Percentiles rank a stretch among this genome's conserved stretches.
These are phyloP conservation scores for Phytophthora podocarpi DNA, from an alignment of 352 stramenopile species.

Conservation along the genomic window DNA sequence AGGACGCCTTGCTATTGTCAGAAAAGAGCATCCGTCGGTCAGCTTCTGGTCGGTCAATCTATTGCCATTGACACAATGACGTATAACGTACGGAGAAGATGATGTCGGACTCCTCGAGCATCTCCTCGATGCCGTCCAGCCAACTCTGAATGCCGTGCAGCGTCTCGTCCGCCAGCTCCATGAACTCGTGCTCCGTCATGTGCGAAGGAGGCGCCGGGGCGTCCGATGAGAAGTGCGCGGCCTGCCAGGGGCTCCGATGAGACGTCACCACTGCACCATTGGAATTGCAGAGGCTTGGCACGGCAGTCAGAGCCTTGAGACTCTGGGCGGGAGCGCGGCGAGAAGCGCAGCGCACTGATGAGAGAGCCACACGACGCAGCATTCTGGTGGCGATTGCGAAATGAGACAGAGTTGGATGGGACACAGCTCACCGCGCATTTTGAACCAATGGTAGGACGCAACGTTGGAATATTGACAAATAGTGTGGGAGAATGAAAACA, in stretches of 20 bases:
- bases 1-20: conserved; percentile 93
- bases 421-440: neutral
- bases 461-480: conserved; percentile 1
- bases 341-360: conserved; percentile 23
- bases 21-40: neutral
- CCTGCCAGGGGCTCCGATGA: neutral
- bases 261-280: neutral
- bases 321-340: neutral
- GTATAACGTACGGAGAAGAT: conserved; percentile 66
- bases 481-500: neutral
- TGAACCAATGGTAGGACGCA: conserved; percentile 6
- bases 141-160: conserved; percentile 78
- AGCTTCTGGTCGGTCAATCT: neutral
- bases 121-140: conserved; percentile 86
- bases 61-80: neutral
- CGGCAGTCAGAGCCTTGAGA: conserved; percentile 1
- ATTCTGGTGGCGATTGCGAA: conserved; percentile 26
- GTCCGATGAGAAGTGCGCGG: conserved; percentile 27
- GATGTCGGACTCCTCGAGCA: conserved; percentile 86
- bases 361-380: conserved; percentile 27
- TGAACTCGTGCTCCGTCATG: conserved; percentile 79
- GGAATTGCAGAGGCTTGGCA: neutral
- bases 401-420: conserved; percentile 4
- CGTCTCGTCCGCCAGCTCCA: conserved; percentile 76
- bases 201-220: conserved; percentile 9